Percentiles rank a stretch among this genome's conserved stretches.
phyloP scores from a whole-genome alignment of 2,329 filamentous ascomycete genomes.

The Fusarium penzigii region DNA sequence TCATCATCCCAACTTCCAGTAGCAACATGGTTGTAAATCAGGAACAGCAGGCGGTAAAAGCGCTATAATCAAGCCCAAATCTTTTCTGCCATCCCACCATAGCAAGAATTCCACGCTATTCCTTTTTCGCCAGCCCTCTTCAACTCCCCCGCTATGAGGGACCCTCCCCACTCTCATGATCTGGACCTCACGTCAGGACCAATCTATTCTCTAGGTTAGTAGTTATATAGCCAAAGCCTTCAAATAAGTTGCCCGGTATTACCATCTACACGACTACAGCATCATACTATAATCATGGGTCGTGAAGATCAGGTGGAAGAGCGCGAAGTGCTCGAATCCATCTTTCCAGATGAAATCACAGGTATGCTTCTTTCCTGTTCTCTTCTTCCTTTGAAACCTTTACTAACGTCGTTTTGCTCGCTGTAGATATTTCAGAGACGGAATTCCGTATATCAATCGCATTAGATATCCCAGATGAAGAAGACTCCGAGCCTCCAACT shows the following conservation, averaged over 20 bases:
- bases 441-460: conserved; percentile 84
- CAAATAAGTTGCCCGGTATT: conserved; percentile 1
- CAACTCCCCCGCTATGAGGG: conserved; percentile 30
- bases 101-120: conserved; percentile 18
- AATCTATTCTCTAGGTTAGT: conserved; percentile 10
- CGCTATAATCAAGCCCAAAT: too few species aligned
- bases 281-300: conserved; percentile 49
- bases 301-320: conserved; percentile 93
- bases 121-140: conserved; percentile 8
- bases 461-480: conserved; percentile 74
- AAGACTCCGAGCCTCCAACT: conserved; percentile 65
- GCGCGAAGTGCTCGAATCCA: conserved; percentile 95
- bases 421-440: conserved; percentile 80
- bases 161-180: conserved; percentile 27
- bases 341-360: conserved; percentile 97
- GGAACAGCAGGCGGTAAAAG: too few species aligned
- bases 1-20: too few species aligned
- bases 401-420: conserved; percentile 12
- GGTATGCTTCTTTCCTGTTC: conserved; percentile 49
- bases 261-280: conserved; percentile 8
- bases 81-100: too few species aligned
- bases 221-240: conserved; percentile 1
- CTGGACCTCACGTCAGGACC: conserved; percentile 17
- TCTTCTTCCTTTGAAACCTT: conserved; percentile 1
- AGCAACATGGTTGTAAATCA: too few species aligned